A percentile compares a stretch with the other conserved stretches of the same genome.
Evolutionary conservation across 2,329 filamentous ascomycete genomes (phyloP).

Genomic region (Ophiosphaerella narmari): DNA sequence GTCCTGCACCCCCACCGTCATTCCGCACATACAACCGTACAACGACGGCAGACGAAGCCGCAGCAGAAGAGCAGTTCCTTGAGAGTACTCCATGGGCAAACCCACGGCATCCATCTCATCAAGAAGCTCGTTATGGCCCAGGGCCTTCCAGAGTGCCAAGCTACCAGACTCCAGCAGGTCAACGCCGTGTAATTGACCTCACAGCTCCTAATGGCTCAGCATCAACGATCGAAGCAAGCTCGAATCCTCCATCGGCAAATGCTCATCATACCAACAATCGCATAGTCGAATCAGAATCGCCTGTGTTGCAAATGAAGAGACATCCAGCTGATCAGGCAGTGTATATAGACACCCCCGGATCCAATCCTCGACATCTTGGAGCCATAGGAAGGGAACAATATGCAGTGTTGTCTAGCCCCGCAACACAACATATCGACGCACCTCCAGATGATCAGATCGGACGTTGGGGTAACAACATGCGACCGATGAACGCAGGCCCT

Average conservation of each 20-base stretch:
- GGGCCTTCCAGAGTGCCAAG: conserved; percentile 32
- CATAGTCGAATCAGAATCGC: conserved; percentile 41
- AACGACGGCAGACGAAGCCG: conserved; percentile 55
- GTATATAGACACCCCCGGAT: conserved; percentile 33
- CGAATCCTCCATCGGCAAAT: conserved; percentile 45
- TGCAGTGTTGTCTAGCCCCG: conserved; percentile 36
- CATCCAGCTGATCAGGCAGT: conserved; percentile 33
- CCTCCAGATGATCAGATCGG: conserved; percentile 28
- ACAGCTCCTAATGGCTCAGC: conserved; percentile 45
- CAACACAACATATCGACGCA: conserved; percentile 27
- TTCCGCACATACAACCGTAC: conserved; percentile 42
- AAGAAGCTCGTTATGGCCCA: conserved; percentile 39
- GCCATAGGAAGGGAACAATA: conserved; percentile 34
- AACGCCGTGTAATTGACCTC: conserved; percentile 41
- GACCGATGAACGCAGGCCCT: conserved; percentile 22
- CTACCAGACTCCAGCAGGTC: conserved; percentile 45
- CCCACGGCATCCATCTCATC: conserved; percentile 63
- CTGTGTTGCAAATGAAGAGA: conserved; percentile 45
- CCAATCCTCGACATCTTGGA: conserved; percentile 30
- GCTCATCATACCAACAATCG: conserved; percentile 32
- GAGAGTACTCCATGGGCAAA: conserved; percentile 93
- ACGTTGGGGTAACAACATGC: conserved; percentile 30
- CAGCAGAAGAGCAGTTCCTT: conserved; percentile 83
- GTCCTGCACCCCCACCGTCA: conserved; percentile 35
- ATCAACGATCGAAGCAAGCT: conserved; percentile 46